Evolutionary conservation across 148 eudicot species (phyloP).

Genomic region (Pouteria glomerata): DNA sequence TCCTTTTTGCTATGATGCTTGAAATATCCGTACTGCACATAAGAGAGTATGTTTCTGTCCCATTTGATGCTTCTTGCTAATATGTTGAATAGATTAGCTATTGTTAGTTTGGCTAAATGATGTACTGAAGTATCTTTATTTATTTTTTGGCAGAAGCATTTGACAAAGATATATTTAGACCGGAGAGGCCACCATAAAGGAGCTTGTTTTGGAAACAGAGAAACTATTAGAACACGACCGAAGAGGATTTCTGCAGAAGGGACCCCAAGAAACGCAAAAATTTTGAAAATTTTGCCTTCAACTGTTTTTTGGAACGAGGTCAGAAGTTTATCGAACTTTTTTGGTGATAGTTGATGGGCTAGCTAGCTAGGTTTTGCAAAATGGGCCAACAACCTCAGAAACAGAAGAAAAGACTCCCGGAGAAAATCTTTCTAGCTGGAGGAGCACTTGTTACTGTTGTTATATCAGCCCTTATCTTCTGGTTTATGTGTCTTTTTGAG

Average conservation of each 20-base stretch:
- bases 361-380: background rate
- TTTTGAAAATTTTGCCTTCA: slow-evolving; percentile 1
- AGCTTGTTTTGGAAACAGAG: slow-evolving; percentile 4
- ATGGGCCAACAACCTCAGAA: slow-evolving; percentile 9
- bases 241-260: background rate
- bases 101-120: background rate
- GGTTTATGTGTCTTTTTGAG: slow-evolving; percentile 18
- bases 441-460: slow-evolving; percentile 26
- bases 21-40: background rate
- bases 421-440: slow-evolving; percentile 26
- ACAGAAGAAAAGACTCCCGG: slow-evolving; percentile 5
- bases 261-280: slow-evolving; percentile 3
- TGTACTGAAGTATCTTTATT: background rate
- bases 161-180: background rate
- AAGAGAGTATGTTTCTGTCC: background rate
- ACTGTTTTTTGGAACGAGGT: background rate
- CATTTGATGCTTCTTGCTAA: background rate
- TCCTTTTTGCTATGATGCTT: background rate
- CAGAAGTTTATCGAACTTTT: background rate
- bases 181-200: slow-evolving; percentile 10
- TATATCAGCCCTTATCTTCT: slow-evolving; percentile 16
- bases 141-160: slow-evolving; percentile 10
- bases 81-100: background rate
- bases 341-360: background rate
- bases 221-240: background rate